Evolutionary conservation across 2,329 filamentous ascomycete species (phyloP).

Genomic region (Cladobotryum mycophilum): DNA sequence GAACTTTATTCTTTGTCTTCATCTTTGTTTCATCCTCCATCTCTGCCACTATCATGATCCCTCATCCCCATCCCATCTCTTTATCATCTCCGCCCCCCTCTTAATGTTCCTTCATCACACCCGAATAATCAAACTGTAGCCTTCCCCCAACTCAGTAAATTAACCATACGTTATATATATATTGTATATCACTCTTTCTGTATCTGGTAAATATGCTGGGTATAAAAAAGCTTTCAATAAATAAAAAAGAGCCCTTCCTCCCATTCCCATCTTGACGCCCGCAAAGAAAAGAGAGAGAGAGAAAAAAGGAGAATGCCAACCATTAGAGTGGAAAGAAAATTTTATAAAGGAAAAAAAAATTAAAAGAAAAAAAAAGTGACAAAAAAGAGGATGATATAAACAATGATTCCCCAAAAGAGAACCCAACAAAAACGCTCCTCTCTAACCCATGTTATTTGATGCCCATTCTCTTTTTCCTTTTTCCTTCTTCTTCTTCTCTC

Average conservation of each 20-base stretch:
- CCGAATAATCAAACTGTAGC: too few relatives aligned
- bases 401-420: background rate
- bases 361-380: background rate
- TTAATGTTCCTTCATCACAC: too few relatives aligned
- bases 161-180: background rate
- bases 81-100: too few relatives aligned
- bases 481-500: background rate
- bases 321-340: background rate
- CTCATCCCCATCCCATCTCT: too few relatives aligned
- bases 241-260: background rate
- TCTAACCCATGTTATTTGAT: background rate
- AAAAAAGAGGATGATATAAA: background rate
- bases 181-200: background rate
- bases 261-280: background rate
- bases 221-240: background rate
- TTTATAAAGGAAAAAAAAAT: background rate
- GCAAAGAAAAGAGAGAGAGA: background rate
- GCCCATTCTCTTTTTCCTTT: background rate
- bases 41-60: too few relatives aligned
- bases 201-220: too few relatives aligned
- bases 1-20: background rate
- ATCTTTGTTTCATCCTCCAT: background rate
- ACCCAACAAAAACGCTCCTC: background rate
- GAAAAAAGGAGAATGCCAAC: background rate
- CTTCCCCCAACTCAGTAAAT: background rate